phyloP scores from a whole-genome alignment of 768 basidiomycete genomes.

The Saitozyma podzolica region DNA sequence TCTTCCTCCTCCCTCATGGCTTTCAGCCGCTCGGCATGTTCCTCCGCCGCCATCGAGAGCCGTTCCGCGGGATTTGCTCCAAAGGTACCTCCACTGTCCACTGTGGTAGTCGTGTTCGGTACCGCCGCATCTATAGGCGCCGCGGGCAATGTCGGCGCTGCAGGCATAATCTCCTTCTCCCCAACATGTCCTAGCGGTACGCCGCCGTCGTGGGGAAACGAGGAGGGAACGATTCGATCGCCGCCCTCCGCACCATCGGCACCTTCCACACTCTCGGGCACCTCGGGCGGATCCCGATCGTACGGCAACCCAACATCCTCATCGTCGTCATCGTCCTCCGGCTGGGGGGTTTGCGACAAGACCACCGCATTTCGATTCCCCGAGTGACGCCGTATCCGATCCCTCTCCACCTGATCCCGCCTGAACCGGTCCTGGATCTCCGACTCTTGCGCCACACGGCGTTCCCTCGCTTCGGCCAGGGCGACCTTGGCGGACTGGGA shows the following conservation, averaged over 20 bases:
- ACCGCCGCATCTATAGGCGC: too few relatives aligned
- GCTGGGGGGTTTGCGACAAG: constrained; percentile 4
- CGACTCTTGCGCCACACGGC: constrained; percentile 28
- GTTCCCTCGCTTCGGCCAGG: constrained; percentile 23
- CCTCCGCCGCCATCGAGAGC: not conserved
- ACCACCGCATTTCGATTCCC: constrained; percentile 10
- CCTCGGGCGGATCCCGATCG: constrained; percentile 14
- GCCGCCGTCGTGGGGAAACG: too few relatives aligned
- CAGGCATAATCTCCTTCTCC: too few relatives aligned
- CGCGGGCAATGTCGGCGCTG: too few relatives aligned
- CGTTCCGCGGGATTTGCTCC: too few relatives aligned
- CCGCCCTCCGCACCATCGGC: too few relatives aligned
- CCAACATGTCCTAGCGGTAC: too few relatives aligned
- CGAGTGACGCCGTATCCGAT: constrained; percentile 4
- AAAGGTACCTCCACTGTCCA: too few relatives aligned
- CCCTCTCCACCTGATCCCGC: constrained; percentile 22
- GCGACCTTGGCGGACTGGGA: constrained; percentile 32
- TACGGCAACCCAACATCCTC: constrained; percentile 40
- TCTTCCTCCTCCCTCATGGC: constrained; percentile 5
- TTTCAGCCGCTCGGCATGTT: constrained; percentile 10
- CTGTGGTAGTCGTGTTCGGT: too few relatives aligned
- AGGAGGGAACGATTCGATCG: too few relatives aligned
- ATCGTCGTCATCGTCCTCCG: constrained; percentile 12
- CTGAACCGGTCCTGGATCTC: constrained; percentile 38
- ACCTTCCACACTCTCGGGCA: too few relatives aligned